These are phyloP conservation scores for Coelastrella sp. DNA, from an alignment of 139 green algal genomes.

Conservation along the genomic window DNA sequence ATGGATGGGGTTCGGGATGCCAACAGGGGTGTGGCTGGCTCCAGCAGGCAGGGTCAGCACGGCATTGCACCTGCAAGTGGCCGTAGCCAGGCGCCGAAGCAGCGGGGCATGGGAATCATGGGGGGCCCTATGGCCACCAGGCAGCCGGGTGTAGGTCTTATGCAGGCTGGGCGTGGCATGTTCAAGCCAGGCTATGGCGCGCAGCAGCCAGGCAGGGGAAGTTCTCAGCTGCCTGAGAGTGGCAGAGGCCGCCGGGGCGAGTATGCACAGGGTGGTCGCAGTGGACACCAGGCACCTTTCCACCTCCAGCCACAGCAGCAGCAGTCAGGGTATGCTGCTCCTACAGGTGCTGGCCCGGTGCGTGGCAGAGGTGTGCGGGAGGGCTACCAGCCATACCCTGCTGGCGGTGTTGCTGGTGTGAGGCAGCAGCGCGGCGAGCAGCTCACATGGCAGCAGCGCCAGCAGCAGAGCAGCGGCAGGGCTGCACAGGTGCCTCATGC, in stretches of 20 bases:
- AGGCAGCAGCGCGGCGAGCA: conserved; percentile 28
- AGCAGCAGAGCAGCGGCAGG: conserved; percentile 11
- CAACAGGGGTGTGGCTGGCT: neutral
- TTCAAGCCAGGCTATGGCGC: neutral
- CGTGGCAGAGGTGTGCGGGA: conserved; percentile 2
- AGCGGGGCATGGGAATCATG: neutral
- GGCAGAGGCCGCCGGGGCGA: neutral
- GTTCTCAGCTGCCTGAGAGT: neutral
- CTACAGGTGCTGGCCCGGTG: conserved; percentile 13
- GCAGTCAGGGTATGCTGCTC: conserved; percentile 9
- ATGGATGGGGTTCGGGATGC: neutral
- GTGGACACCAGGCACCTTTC: neutral
- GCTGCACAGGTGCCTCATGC: neutral
- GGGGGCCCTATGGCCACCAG: neutral
- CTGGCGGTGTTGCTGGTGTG: neutral
- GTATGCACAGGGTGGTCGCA: neutral
- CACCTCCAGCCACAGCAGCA: neutral
- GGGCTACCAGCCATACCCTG: conserved; percentile 9
- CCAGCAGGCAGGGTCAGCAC: neutral
- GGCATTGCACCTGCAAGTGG: neutral
- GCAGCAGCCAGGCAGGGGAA: neutral
- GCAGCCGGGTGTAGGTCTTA: neutral
- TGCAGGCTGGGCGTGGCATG: neutral
- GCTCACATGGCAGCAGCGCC: conserved; percentile 37
- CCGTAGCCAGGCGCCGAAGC: neutral